Evolutionary conservation across 495 filamentous ascomycete species (phyloP), one percentile per base, ranked within the genome.

Genomic region (Evernia prunastri): DNA sequence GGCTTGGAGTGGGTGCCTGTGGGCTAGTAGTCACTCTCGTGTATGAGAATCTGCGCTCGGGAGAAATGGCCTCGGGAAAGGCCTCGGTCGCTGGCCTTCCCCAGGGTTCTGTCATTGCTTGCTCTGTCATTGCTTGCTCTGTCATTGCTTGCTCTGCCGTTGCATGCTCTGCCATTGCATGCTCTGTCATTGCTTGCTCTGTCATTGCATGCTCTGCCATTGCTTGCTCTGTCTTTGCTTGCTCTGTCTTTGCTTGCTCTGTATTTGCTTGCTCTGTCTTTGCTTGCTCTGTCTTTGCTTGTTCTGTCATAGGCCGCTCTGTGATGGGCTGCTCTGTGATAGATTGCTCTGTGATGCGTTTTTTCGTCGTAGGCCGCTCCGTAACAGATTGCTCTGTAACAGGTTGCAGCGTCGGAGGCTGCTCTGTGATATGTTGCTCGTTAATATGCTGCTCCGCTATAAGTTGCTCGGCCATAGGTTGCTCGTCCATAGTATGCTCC

Each of bases 1-100:
- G 67, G 58, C 66, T 65, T 59, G 69, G 64, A 59, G 69, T 65
- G 27, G 69, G 69, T 20, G 70, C 66, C 53, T 66, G 51, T 35
- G 69, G 65, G 61, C 68, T 68, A 29, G 29, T 63, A 17, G 61
- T 63, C 11, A 54, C 51, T 39, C 61, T 63, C 11, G 61, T 63
- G 43, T 43, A 63, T 4, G 61, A 63, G 61, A 63, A 63, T 39
- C 51, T 57, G 54, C 61, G 61, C 53, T 63, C 61, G 4, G 54
- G 39, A 33, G 61, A 54, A 33, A 58, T n/a, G 20, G 61, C 17
- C 43, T 63, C 40, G 54, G 40, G 37, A 53, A 33, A 27, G n/a
- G 37, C 25, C 45, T 62, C 60, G 17, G 39, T 27, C 25, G 33
- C 35, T 53, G 47, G 36, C 47, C 31, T 59, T 59, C 25, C 36